Evolutionary conservation across 345 rosid genomes (phyloP).

Genomic region (Sapria himalayana): DNA sequence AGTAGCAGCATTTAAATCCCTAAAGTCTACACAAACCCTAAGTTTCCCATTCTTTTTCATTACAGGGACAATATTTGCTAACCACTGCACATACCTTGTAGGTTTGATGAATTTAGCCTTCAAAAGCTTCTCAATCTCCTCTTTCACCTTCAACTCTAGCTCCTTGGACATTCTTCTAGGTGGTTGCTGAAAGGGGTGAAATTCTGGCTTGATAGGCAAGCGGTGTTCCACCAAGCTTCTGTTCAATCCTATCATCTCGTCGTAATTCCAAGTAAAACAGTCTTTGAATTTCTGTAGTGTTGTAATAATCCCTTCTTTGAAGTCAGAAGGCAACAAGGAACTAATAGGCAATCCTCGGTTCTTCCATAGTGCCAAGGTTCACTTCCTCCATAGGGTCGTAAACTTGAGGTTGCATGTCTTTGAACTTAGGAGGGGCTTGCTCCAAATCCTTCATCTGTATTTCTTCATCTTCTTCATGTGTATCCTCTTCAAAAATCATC

Average conservation of each 20-base stretch:
- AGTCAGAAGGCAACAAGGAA: background rate
- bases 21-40: background rate
- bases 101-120: background rate
- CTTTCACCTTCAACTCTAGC: background rate
- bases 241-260: background rate
- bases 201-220: background rate
- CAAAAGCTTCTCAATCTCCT: background rate
- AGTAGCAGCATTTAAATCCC: background rate
- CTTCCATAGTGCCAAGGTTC: background rate
- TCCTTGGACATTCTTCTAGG: background rate
- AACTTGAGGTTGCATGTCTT: background rate
- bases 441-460: background rate
- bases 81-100: constrained; percentile 1
- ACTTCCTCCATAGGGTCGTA: background rate
- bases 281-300: background rate
- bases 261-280: constrained; percentile 5
- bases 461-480: background rate
- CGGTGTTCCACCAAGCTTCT: background rate
- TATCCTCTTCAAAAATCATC: background rate
- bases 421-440: background rate
- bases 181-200: background rate
- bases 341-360: background rate
- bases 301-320: background rate
- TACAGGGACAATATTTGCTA: background rate
- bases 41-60: constrained; percentile 1